Conservation (phyloP, 2,329 filamentous ascomycete genomes). For the Colletotrichum eleusines region DNA sequence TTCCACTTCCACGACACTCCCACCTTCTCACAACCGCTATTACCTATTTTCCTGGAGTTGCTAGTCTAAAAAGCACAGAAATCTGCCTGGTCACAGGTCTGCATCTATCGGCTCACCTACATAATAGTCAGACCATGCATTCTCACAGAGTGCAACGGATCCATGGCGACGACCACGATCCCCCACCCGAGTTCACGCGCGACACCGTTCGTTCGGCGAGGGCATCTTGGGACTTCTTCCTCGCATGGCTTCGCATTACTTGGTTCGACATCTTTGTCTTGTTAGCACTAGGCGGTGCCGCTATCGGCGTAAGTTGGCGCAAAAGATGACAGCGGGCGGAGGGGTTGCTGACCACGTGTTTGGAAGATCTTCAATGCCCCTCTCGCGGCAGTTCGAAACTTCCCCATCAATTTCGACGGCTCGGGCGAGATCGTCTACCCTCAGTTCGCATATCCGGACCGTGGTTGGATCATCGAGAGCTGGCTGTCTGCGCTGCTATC, state of each 20-base stretch:
- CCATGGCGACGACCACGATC: slow-evolving; percentile 3
- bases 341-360: slow-evolving; percentile 45
- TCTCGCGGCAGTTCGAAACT: slow-evolving; percentile 68
- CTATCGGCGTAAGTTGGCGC: slow-evolving; percentile 46
- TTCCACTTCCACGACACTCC: not conserved
- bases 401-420: slow-evolving; percentile 68
- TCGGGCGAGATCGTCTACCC: slow-evolving; percentile 74
- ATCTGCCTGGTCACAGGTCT: no score
- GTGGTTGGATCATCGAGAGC: slow-evolving; percentile 72
- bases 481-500: slow-evolving; percentile 69
- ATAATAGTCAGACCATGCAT: not conserved
- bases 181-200: slow-evolving; percentile 22
- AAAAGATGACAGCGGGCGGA: slow-evolving; percentile 26
- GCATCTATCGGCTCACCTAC: not conserved
- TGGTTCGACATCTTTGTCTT: slow-evolving; percentile 72
- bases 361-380: slow-evolving; percentile 64
- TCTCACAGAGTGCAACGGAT: not conserved
- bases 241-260: slow-evolving; percentile 66
- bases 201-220: slow-evolving; percentile 24
- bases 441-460: slow-evolving; percentile 72
- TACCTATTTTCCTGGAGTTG: no score
- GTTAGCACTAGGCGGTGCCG: slow-evolving; percentile 62
- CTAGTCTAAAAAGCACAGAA: not conserved
- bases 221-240: slow-evolving; percentile 14
- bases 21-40: not conserved